Conservation (phyloP, 1,139 yeast genomes). For the Ogataea hybrid region DNA sequence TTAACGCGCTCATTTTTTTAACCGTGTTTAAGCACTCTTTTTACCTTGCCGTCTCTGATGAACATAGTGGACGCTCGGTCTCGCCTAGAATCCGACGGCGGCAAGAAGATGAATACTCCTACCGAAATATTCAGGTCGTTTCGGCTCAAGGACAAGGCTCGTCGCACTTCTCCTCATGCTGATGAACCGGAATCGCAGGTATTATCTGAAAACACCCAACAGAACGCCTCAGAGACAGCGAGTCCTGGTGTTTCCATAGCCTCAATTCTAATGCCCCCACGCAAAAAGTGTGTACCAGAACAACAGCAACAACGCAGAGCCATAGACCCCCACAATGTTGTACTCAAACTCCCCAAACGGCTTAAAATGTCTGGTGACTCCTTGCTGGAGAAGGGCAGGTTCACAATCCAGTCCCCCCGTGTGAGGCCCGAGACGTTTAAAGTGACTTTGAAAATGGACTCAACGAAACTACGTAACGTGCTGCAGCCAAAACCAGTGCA, state of each 20-base stretch:
- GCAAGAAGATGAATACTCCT: conserved; percentile 14
- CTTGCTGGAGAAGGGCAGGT: conserved; percentile 15
- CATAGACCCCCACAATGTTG: conserved; percentile 6
- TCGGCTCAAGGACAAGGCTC: conserved; percentile 8
- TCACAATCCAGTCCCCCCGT: conserved; percentile 13
- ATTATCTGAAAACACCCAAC: too few relatives aligned
- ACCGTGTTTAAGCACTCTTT: conserved; percentile 2
- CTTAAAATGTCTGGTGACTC: neutral
- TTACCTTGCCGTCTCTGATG: conserved; percentile 3
- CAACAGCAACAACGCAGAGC: neutral
- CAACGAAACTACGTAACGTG: conserved; percentile 13
- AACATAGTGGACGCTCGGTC: conserved; percentile 3
- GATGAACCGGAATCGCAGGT: too few relatives aligned
- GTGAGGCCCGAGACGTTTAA: conserved; percentile 16
- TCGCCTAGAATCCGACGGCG: neutral
- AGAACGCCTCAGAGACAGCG: too few relatives aligned
- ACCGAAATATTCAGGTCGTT: conserved; percentile 18
- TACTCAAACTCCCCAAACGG: conserved; percentile 1
- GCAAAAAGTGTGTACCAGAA: neutral
- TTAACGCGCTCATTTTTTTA: conserved; percentile 1
- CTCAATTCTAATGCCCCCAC: conserved; percentile 3
- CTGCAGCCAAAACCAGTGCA: conserved; percentile 1
- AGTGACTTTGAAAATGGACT: conserved; percentile 28
- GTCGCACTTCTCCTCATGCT: neutral
- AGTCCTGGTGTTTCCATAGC: conserved; percentile 1